Base-by-base conservation (phyloP, 805 yeast genomes). In the Saccharomycopsis sp. region DNA sequence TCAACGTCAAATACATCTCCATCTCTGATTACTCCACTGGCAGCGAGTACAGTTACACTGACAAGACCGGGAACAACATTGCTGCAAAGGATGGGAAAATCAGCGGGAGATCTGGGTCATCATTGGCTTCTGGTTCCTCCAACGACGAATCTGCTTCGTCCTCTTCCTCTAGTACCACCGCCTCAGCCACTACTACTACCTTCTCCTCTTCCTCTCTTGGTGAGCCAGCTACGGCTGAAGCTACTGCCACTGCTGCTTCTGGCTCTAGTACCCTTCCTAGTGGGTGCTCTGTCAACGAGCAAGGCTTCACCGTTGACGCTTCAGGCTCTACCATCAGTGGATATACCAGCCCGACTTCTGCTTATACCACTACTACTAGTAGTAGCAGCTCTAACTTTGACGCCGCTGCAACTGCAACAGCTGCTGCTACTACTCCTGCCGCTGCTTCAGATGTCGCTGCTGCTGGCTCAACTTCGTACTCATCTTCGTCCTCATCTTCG, bases 21-120 rank as follows among this genome's bases (percentile, higher is more conserved):
- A 80, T 83, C 13, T 64, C 77, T 21, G 88, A 80, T 58, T 80
- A 78, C 53, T 79, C 87, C 1, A 64, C 76, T 17, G 89, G 88
- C 37, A 51, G 63, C 2, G 64, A 67, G 46, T 80, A 80, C 56
- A 51, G 61, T 25, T 79, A 79, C 54, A 77, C 55, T 64, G 36
- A 76, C 82, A 12, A 78, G 18, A 39, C 49, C 16, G 49, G 49
- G 12, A 35, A 41, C 34, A 38, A 35, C 8, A 37, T 45, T 18
- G 19, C 7, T n/a, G 27, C 43, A 16, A 34, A 23, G 10, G 42
- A 39, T 7, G 48, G 48, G 17, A 12, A 30, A 10, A 30, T 45
- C 30, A 41, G 41, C 22, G 48, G 48, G 6, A 45, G 45, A 43
- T 12, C 21, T 17, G 23, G 26, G 17, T 25, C 42, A 12, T 41